phyloP scores from a whole-genome alignment of 768 basidiomycete genomes.

The Steccherinum ochraceum region DNA sequence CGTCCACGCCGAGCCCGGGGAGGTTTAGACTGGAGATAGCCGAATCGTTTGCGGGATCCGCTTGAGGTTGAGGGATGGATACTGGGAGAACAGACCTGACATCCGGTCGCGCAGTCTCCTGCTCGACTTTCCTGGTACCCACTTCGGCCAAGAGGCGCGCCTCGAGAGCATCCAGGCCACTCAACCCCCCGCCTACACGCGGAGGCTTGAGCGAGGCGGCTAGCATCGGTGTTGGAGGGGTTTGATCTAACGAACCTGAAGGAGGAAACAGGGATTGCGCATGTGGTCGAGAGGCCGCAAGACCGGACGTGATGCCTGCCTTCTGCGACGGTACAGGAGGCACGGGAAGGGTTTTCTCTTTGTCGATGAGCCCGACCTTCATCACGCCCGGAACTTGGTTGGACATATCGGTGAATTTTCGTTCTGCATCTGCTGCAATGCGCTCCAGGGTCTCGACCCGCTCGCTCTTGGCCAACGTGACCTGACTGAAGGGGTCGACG shows the following conservation, averaged over 20 bases:
- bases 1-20: constrained; percentile 21
- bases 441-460: constrained; percentile 66
- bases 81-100: constrained; percentile 31
- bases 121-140: constrained; percentile 50
- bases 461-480: constrained; percentile 41
- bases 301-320: constrained; percentile 20
- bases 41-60: constrained; percentile 33
- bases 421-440: constrained; percentile 57
- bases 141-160: constrained; percentile 62
- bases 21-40: constrained; percentile 44
- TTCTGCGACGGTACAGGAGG: constrained; percentile 45
- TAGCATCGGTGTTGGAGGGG: constrained; percentile 24
- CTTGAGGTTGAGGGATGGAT: constrained; percentile 24
- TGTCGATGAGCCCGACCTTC: constrained; percentile 6
- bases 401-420: constrained; percentile 21
- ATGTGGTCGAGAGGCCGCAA: neutral
- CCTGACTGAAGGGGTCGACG: constrained; percentile 31
- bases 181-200: constrained; percentile 17
- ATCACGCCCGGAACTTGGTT: constrained; percentile 7
- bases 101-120: constrained; percentile 22
- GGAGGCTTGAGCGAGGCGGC: constrained; percentile 23
- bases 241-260: constrained; percentile 3
- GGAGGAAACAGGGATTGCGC: constrained; percentile 29
- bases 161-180: constrained; percentile 71
- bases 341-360: constrained; percentile 55